Conservation (phyloP, 331 rosid species). For the Dryas integrifolia region DNA sequence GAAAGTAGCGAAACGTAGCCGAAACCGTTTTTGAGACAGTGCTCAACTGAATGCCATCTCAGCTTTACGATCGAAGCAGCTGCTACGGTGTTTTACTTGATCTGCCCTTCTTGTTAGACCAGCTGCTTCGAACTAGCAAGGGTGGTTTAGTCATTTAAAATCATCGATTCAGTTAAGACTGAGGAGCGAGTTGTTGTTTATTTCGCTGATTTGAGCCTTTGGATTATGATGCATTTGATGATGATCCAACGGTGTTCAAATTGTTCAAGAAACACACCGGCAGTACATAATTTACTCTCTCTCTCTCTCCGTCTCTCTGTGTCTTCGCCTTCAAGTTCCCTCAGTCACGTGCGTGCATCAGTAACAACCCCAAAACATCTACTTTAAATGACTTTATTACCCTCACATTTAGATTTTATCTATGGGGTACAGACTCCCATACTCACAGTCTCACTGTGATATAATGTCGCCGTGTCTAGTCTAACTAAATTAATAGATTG, state of each 20-base stretch:
- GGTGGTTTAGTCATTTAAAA: conserved; percentile 5
- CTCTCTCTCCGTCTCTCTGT: not conserved
- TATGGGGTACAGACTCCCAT: no score
- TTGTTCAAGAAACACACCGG: not conserved
- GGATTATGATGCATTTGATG: not conserved
- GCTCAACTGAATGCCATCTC: conserved; percentile 15
- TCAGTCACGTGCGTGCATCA: not conserved
- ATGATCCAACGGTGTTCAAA: not conserved
- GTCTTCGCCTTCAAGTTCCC: not conserved
- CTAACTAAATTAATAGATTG: no score
- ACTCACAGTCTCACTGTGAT: no score
- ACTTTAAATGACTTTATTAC: not conserved
- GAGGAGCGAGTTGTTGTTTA: not conserved
- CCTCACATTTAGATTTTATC: no score
- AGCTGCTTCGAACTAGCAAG: not conserved
- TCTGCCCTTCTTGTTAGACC: conserved; percentile 2
- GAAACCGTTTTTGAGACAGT: conserved; percentile 17
- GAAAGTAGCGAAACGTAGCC: not conserved
- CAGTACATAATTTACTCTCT: not conserved
- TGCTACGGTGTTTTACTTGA: not conserved
- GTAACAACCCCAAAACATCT: not conserved
- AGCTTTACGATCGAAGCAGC: conserved; percentile 1
- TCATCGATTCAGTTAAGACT: not conserved
- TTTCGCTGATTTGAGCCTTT: not conserved
- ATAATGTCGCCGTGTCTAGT: no score